Evolutionary conservation across 805 yeast genomes (phyloP).

Genomic region (Saccharomycopsis javanensis): DNA sequence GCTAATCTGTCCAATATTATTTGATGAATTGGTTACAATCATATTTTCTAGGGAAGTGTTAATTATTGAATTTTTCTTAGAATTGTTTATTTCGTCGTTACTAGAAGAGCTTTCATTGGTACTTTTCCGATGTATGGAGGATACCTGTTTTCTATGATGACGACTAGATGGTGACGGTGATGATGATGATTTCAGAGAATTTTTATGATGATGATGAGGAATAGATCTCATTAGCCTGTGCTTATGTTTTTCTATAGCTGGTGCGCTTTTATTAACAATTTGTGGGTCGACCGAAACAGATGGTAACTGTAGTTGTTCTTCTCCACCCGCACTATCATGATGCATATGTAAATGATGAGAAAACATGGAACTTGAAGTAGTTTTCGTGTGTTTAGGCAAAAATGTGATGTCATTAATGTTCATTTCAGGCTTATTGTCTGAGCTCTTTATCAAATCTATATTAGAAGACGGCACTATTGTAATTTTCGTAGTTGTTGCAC

Average conservation of each 20-base stretch:
- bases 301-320: neutral
- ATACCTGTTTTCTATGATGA: neutral
- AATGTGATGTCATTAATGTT: neutral
- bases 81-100: neutral
- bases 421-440: neutral
- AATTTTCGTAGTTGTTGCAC: neutral
- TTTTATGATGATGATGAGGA: neutral
- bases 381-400: neutral
- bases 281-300: too few species aligned
- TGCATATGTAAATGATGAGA: constrained; percentile 1
- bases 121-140: neutral
- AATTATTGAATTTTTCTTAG: neutral
- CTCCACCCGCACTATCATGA: neutral
- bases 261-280: neutral
- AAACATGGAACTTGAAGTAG: neutral
- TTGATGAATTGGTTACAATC: neutral
- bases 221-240: neutral
- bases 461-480: neutral
- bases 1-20: neutral
- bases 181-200: neutral
- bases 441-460: neutral
- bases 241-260: neutral
- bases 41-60: neutral
- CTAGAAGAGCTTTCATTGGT: neutral
- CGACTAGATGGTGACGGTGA: neutral